Evolutionary conservation across 805 yeast genomes (phyloP).

Genomic region (Spathaspora gorwiae): DNA sequence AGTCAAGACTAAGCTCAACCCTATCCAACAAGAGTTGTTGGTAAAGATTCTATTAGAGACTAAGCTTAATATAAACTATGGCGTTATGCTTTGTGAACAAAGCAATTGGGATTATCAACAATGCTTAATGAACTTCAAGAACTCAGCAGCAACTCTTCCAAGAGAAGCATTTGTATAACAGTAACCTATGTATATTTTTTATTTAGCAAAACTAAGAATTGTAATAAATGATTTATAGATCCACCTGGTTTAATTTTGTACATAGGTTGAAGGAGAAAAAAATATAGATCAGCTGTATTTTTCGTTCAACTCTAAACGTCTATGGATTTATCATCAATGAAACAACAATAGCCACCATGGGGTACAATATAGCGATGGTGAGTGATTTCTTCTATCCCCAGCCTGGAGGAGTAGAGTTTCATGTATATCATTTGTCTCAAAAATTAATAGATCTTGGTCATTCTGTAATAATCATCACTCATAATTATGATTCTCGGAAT

Average conservation of each 20-base stretch:
- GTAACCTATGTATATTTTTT: too few species aligned
- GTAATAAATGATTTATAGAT: too few species aligned
- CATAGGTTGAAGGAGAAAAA: background rate
- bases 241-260: too few species aligned
- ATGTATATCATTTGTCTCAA: conserved; percentile 86
- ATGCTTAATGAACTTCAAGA: conserved; percentile 67
- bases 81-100: conserved; percentile 79
- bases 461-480: conserved; percentile 82
- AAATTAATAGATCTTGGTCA: conserved; percentile 77
- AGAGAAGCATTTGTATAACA: conserved; percentile 30
- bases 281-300: background rate
- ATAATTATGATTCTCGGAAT: conserved; percentile 74
- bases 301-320: too few species aligned
- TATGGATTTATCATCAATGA: background rate
- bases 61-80: conserved; percentile 70
- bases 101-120: conserved; percentile 76
- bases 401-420: conserved; percentile 97
- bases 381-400: conserved; percentile 98
- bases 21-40: conserved; percentile 59
- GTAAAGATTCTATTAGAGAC: conserved; percentile 68
- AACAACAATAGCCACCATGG: conserved; percentile 12
- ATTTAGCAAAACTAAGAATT: too few species aligned
- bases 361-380: conserved; percentile 60
- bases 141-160: conserved; percentile 51
- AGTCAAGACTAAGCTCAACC: conserved; percentile 45